Evolutionary conservation across 192 early-diverging fungal genomes (phyloP).

Genomic region (Helicostylum pulchrum): DNA sequence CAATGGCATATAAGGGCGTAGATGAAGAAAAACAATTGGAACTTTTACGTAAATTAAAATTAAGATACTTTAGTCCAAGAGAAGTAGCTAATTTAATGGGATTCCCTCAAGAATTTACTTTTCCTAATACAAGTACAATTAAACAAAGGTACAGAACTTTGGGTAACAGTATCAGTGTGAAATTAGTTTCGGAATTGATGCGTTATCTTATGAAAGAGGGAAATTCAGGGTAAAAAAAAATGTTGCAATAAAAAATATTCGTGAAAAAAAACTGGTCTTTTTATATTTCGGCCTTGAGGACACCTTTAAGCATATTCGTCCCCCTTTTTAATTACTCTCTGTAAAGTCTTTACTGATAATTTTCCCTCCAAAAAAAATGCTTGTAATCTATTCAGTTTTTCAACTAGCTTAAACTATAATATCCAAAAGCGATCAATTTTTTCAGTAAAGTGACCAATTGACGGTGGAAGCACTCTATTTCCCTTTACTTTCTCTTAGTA

Average conservation of each 20-base stretch:
- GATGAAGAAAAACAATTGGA: slow-evolving; percentile 36
- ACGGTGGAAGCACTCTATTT: too few relatives aligned
- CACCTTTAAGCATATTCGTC: too few relatives aligned
- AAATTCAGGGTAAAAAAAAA: not conserved
- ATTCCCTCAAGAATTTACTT: slow-evolving; percentile 72
- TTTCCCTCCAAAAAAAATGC: too few relatives aligned
- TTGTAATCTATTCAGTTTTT: too few relatives aligned
- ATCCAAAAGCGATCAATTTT: too few relatives aligned
- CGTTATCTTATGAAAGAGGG: slow-evolving; percentile 55
- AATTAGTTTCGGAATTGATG: slow-evolving; percentile 76
- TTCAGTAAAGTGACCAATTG: too few relatives aligned
- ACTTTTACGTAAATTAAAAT: slow-evolving; percentile 34
- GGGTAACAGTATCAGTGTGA: slow-evolving; percentile 89
- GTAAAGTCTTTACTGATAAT: too few relatives aligned
- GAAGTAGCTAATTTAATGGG: slow-evolving; percentile 79
- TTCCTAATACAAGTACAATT: slow-evolving; percentile 60
- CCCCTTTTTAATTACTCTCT: not conserved
- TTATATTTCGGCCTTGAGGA: too few relatives aligned
- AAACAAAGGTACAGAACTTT: slow-evolving; percentile 83
- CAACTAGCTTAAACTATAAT: too few relatives aligned
- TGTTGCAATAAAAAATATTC: not conserved
- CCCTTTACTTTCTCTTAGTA: too few relatives aligned
- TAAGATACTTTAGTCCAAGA: slow-evolving; percentile 56
- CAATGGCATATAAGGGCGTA: slow-evolving; percentile 17
- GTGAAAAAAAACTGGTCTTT: not conserved